Evolutionary conservation across 2,329 filamentous ascomycete genomes (phyloP), one percentile per base, ranked within the genome.

Genomic region (Truncatella angustata): DNA sequence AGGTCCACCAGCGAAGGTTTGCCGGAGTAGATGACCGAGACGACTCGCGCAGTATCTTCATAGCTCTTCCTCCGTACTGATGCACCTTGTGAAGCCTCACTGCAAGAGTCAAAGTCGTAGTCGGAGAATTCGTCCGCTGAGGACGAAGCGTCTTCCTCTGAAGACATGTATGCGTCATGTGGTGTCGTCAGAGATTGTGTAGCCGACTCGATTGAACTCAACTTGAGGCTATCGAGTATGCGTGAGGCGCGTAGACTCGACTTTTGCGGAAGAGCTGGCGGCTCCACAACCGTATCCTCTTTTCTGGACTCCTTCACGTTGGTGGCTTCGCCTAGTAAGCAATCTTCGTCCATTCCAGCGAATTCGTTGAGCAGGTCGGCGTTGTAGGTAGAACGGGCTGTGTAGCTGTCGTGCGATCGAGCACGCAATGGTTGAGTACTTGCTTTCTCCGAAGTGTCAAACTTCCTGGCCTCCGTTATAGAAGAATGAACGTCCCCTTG

Each of bases 81-180:
- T 3, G 56, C 60, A 28, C 61, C 47, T 42, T 63, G 58, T 5
- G 60, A 60, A 48, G 66, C 59, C 47, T 73, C 73, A 54, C 66
- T 73, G 18, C 70, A 70, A 45, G 74, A 78, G 55, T 81, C 72
- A 54, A 70, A 71, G 56, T 81, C 72, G 54, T 71, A 76, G 60
- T 82, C 79, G 51, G 80, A 84, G 56, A 79, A 79, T 66, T 82
- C 77, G 65, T 83, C 82, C 42, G 80, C 78, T 16, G 79, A 81
- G 1, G 83, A 83, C 1, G 83, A 86, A 26, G 77, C 81, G 56
- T 86, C 84, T 63, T 87, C 84, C 58, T 87, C 84, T 0, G 82
- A 85, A 2, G 82, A 86, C 23, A 87, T 77, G 65, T 87, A 87
- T 53, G 81, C 62, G 52, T 84, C 79, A 63, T 85, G 82, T 5